Base-by-base conservation (phyloP, 2,329 filamentous ascomycete species). In the Rasamsonia emersonii region DNA sequence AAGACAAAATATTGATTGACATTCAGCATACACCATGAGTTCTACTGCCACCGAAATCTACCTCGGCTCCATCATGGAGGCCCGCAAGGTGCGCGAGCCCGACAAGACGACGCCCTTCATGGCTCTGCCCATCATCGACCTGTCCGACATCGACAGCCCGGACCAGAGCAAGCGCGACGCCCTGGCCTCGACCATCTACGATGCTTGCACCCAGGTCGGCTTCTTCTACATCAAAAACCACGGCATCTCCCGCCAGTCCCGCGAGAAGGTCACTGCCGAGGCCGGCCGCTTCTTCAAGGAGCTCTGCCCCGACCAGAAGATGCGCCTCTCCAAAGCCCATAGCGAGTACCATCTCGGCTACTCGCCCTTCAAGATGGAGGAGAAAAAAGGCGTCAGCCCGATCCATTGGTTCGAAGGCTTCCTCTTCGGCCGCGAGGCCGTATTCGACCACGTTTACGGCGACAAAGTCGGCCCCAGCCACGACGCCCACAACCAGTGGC, bases 201-300 rank as follows among this genome's bases (percentile, higher is more conserved):
- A 45, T 25, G 42, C 45, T 4, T 39, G 48, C 18, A 36, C 41
- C 17, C 36, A 44, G 3, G 40, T 49, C 5, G 48, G 47, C 10
- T 50, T 51, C 33, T 47, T 52, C 11, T 51, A 52, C 30, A 37
- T 50, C 32, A 44, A 41, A 17, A 42, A 49, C 32, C 45, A 47
- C 30, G 44, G 41, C 18, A 39, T 51, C 14, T 27, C 32, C 5
- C 25, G 10, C 5, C 10, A 9, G 9, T 27, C 25, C 25, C n/a
- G 15, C 6, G 14, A 13, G 8, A 4, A 27, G 13, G 18, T 27
- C 11, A 13, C n/a, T 5, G 25, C 10, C 5, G 25, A 27, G 15
- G 25, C 25, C 7, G 25, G 14, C 6, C 25, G 25, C 15, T 27
- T 27, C 25, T 27, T 27, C 25, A 27, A 27, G 25, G 25, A 16